Evolutionary conservation across 768 basidiomycete genomes (phyloP).

Genomic region (Trametes punicea): DNA sequence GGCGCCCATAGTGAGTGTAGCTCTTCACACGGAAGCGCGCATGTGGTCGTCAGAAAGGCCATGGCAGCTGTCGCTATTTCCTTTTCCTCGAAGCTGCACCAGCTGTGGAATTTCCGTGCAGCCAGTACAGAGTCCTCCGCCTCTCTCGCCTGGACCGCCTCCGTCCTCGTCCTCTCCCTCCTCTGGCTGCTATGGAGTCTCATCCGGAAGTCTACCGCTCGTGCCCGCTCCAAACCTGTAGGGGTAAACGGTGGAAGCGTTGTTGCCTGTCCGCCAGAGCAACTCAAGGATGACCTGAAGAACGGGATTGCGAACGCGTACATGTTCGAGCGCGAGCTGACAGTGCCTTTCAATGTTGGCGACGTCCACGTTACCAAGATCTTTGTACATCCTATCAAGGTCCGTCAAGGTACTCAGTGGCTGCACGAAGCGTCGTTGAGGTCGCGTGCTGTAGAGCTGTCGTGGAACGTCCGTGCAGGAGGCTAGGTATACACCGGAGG

Average conservation of each 20-base stretch:
- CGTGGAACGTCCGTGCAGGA: slow-evolving; percentile 58
- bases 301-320: slow-evolving; percentile 7
- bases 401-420: not conserved
- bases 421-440: not conserved
- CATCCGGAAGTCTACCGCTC: not conserved
- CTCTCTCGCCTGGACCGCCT: slow-evolving; percentile 6
- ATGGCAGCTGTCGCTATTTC: slow-evolving; percentile 9
- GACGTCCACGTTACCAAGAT: slow-evolving; percentile 50
- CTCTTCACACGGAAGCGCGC: not conserved
- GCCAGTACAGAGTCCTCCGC: not conserved
- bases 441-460: slow-evolving; percentile 56
- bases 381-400: slow-evolving; percentile 36
- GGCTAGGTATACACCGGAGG: slow-evolving; percentile 55
- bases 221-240: not conserved
- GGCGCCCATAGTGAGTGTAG: not conserved
- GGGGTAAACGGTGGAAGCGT: not conserved
- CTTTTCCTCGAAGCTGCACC: not conserved
- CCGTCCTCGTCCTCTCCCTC: slow-evolving; percentile 7
- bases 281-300: slow-evolving; percentile 12
- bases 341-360: slow-evolving; percentile 30
- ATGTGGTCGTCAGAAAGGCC: not conserved
- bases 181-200: slow-evolving; percentile 4
- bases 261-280: slow-evolving; percentile 7
- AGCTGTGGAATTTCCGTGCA: not conserved
- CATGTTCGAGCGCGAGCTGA: slow-evolving; percentile 5